These are phyloP conservation scores for Vigna reflexopilosa DNA, from an alignment of 306 rosid genomes.

Conservation along the genomic window DNA sequence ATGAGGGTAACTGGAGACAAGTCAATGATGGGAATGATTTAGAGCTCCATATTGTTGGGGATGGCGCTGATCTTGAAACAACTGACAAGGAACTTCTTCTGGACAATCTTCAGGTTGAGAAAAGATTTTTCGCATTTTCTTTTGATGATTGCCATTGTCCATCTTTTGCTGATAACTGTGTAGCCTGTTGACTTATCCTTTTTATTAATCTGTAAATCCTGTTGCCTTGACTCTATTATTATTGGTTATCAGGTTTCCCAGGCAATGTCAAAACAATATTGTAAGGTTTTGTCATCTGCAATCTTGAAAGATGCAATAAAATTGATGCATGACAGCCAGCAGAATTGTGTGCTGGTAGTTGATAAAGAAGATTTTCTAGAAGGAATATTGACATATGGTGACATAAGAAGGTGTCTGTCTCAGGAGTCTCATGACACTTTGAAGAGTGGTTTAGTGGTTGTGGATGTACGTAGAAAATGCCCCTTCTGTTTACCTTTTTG, in stretches of 20 bases:
- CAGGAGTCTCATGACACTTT: slow-evolving; percentile 59
- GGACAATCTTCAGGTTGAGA: slow-evolving; percentile 77
- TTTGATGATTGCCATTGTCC: slow-evolving; percentile 15
- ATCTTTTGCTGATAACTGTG: slow-evolving; percentile 24
- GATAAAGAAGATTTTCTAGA: slow-evolving; percentile 80
- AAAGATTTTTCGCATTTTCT: slow-evolving; percentile 31
- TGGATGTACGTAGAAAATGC: slow-evolving; percentile 62
- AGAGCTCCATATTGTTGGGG: slow-evolving; percentile 69
- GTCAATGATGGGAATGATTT: slow-evolving; percentile 54
- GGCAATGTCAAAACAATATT: slow-evolving; percentile 80
- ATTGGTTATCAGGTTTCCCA: slow-evolving; percentile 68
- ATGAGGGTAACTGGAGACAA: slow-evolving; percentile 56
- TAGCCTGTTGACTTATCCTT: slow-evolving; percentile 16
- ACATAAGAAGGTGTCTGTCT: slow-evolving; percentile 73
- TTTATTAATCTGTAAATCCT: not conserved
- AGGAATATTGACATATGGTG: slow-evolving; percentile 91
- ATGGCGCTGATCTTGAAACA: slow-evolving; percentile 56
- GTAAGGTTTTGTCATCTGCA: slow-evolving; percentile 61
- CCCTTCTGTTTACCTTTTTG: slow-evolving; percentile 33
- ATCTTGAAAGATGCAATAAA: slow-evolving; percentile 76
- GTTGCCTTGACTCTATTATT: slow-evolving; percentile 26
- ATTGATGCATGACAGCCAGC: slow-evolving; percentile 70
- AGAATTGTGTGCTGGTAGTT: slow-evolving; percentile 77
- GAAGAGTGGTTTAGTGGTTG: slow-evolving; percentile 53
- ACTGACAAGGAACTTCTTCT: slow-evolving; percentile 69